Evolutionary conservation across 2,329 filamentous ascomycete genomes (phyloP), one percentile per base, ranked within the genome.

Genomic region (Fusarium nematophilum): DNA sequence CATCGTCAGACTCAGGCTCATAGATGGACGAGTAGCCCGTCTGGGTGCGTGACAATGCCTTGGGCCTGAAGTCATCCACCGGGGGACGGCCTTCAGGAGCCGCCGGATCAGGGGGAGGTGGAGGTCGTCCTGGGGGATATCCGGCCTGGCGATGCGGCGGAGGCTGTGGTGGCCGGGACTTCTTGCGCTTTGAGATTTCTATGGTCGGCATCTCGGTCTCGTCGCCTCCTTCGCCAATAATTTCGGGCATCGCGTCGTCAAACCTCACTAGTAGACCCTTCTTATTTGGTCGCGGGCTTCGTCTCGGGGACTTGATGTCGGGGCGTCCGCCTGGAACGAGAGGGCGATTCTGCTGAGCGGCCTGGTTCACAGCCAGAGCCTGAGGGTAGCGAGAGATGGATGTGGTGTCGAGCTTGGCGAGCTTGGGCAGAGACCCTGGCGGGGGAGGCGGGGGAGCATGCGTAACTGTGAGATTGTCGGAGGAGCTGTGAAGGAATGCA

Each of bases 141-240:
- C 42, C 52, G 29, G 36, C 39, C 46, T 65, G 64, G 42, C 62
- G 65, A 38, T 70, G 69, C 14, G 66, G 57, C 9, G 68, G 67
- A 53, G 70, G 73, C 11, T 68, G 72, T 15, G 70, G 74, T 15
- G 73, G 75, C 65, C 70, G 76, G 25, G 69, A 47, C 64, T 69
- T 79, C 73, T 83, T 88, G 59, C 78, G 79, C 71, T 80, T 82
- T 5, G 86, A 88, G 49, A 97, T 89, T 70, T 95, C 90, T 15
- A 86, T 79, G 2, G 88, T 85, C 2, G 91, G 90, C 8, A 84
- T 78, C 48, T 91, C 87, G 49, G 90, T 89, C 73, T 97, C 93
- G 70, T 97, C 94, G 27, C 94, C 94, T 53, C 94, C 94, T 74
- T 94, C 89, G 39, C 94, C 94, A 70, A 98, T 97, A 59, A 97